phyloP scores from a whole-genome alignment of 164 flowering plant genomes.

The Magnolia kwangsiensis region DNA sequence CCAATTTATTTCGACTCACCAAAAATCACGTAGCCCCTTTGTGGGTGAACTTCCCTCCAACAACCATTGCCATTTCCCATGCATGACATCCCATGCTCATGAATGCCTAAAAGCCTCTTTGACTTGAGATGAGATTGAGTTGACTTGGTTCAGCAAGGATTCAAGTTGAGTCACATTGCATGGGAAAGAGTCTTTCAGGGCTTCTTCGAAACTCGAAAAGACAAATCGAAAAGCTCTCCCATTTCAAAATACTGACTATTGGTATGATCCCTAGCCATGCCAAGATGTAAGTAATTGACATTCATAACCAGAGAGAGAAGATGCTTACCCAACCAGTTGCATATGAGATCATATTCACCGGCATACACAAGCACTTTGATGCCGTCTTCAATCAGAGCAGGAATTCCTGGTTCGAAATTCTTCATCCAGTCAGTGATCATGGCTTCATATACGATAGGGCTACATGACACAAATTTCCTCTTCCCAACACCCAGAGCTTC shows the following conservation, averaged over 20 bases:
- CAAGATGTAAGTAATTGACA: not conserved
- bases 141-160: not conserved
- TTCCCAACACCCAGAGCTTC: slow-evolving; percentile 70
- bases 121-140: not conserved
- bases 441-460: slow-evolving; percentile 62
- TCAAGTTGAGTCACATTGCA: not conserved
- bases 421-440: slow-evolving; percentile 81
- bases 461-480: slow-evolving; percentile 69
- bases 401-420: slow-evolving; percentile 72
- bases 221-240: not conserved
- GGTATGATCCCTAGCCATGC: not conserved
- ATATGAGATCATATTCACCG: slow-evolving; percentile 79
- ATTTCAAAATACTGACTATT: not conserved
- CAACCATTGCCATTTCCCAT: not conserved
- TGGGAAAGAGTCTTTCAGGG: not conserved
- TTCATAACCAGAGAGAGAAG: not conserved
- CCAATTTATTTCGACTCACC: not conserved
- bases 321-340: slow-evolving; percentile 78
- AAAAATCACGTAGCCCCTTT: not conserved
- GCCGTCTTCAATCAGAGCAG: slow-evolving; percentile 69
- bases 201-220: not conserved
- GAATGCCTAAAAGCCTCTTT: not conserved
- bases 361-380: slow-evolving; percentile 63
- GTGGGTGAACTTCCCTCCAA: not conserved
- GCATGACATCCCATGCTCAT: not conserved